Base-by-base conservation (phyloP, 164 flowering plant species). In the Magnolia officinalis region DNA sequence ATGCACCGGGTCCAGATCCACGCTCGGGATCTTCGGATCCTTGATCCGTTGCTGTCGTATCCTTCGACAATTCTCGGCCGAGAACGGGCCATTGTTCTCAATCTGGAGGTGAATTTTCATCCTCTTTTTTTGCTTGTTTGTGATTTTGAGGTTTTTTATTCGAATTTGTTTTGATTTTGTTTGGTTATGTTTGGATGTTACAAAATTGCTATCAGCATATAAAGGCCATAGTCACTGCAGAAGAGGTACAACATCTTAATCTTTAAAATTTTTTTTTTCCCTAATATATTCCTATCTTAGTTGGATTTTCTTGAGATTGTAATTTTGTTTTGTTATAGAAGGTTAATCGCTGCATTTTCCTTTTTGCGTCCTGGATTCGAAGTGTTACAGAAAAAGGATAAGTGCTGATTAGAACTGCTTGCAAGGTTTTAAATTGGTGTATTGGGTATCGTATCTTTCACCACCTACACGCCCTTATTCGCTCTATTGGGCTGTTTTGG, bases 61-160 rank as follows among this genome's bases (percentile, higher is more conserved):
- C 99, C 99, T 31, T 96, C 99, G 1, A 89, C 93, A 23, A 93
- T 96, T 21, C 83, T 96, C 16, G 98, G 97, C 13, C 89, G 99
- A 51, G 99, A 92, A 67, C 79, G 76, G 71, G 98, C 97, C 21
- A 90, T 96, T 75, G 98, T 96, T 74, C 87, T 96, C 70, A 96
- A 93, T 79, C 84, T 96, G 83, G 99, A 96, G 95, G 98, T 92
- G 65, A 61, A 10, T 65, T 71, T 37, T 20, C 8, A 68, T 5
- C 29, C 19, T 68, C 2, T 11, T 29, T 1, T 2, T 66, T 24
- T 65, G 21, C 50, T 58, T 71, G 11, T 68, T 50, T 45, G 24
- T 13, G 0, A 76, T n/a, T 24, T 75, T 19, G 29, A 71, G 20
- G 31, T 63, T 1, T 66, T 29, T 45, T 72, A 68, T 20, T 67